Percentiles rank a stretch among this genome's conserved stretches.
phyloP scores from a whole-genome alignment of 441 rosid genomes.

The Melastoma candidum region DNA sequence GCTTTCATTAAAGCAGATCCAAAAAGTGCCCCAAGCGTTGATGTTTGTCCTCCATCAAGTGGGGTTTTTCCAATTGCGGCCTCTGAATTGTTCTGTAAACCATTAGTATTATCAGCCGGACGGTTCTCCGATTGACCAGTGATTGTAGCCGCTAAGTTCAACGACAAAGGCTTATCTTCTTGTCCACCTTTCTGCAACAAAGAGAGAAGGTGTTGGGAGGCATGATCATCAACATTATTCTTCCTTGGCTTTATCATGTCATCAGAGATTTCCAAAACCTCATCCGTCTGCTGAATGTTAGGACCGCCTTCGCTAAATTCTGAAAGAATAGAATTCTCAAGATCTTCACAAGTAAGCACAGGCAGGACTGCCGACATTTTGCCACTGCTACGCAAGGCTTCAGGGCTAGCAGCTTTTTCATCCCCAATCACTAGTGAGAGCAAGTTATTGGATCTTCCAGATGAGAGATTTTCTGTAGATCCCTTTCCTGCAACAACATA shows the following conservation, averaged over 20 bases:
- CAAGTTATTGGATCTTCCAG: constrained; percentile 47
- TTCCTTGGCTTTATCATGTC: constrained; percentile 35
- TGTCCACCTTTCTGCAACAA: constrained; percentile 46
- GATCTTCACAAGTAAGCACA: constrained; percentile 98
- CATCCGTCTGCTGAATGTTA: constrained; percentile 24
- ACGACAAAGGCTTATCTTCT: constrained; percentile 17
- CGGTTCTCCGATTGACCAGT: constrained; percentile 20
- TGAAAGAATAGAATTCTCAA: constrained; percentile 85
- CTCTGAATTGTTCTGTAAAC: constrained; percentile 16
- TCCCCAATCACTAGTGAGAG: constrained; percentile 75
- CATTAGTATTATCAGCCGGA: constrained; percentile 21
- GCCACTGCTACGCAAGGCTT: constrained; percentile 22
- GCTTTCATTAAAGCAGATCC: constrained; percentile 96
- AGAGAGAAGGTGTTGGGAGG: constrained; percentile 87
- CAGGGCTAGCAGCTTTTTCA: constrained; percentile 38
- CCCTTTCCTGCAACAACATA: constrained; percentile 48
- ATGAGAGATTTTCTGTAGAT: constrained; percentile 30
- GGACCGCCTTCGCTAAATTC: constrained; percentile 41
- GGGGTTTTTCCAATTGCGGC: constrained; percentile 29
- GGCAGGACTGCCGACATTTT: constrained; percentile 42
- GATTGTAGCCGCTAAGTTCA: constrained; percentile 25
- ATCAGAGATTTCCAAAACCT: constrained; percentile 27
- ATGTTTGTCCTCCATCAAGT: constrained; percentile 35
- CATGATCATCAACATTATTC: constrained; percentile 41
- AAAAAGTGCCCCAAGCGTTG: constrained; percentile 90